phyloP scores from a whole-genome alignment of 1,139 yeast species.

The Pneumocystis oryctolagi region DNA sequence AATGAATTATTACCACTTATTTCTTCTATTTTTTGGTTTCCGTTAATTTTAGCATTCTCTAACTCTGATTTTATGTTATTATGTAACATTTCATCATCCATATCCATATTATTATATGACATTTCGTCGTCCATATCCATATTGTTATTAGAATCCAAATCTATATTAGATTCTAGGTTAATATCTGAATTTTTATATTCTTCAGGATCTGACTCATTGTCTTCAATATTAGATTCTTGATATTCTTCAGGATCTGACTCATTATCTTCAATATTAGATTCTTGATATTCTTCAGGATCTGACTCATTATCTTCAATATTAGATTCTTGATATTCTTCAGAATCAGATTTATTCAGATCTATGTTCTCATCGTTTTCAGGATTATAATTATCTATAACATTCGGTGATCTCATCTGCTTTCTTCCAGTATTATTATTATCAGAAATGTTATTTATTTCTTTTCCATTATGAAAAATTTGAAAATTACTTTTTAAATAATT shows the following conservation, averaged over 20 bases:
- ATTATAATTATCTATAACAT: constrained; percentile 30
- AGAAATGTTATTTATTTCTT: constrained; percentile 26
- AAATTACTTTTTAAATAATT: constrained; percentile 48
- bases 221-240: constrained; percentile 1
- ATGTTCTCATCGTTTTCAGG: constrained; percentile 7
- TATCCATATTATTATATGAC: constrained; percentile 30
- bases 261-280: constrained; percentile 4
- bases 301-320: constrained; percentile 12
- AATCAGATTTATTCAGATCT: constrained; percentile 13
- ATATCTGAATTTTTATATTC: neutral
- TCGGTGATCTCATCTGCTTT: constrained; percentile 17
- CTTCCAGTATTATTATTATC: constrained; percentile 29
- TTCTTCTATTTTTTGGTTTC: constrained; percentile 14
- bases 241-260: constrained; percentile 1
- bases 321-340: constrained; percentile 15
- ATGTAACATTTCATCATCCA: constrained; percentile 26
- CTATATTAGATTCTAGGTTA: constrained; percentile 13
- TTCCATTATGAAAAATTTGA: constrained; percentile 44
- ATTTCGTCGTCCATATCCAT: constrained; percentile 27
- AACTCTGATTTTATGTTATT: constrained; percentile 19
- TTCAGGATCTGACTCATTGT: constrained; percentile 2
- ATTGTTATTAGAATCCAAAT: constrained; percentile 25
- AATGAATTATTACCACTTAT: constrained; percentile 10
- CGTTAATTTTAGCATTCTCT: constrained; percentile 11
- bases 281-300: constrained; percentile 16